phyloP scores from a whole-genome alignment of 2,329 filamentous ascomycete genomes.

The Fusarium newnesense region DNA sequence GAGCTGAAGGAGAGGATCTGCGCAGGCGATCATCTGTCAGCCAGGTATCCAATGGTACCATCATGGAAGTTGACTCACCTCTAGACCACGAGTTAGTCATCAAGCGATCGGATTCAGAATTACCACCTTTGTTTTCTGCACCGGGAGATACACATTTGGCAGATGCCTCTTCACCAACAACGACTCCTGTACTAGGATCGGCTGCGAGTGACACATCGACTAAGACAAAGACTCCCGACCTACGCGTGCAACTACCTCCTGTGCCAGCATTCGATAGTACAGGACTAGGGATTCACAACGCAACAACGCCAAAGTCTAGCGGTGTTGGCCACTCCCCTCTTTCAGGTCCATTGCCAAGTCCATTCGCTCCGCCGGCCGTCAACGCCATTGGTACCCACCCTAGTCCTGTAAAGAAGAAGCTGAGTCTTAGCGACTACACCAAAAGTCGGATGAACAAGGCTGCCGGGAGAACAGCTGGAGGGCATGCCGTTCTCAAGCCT shows the following conservation, averaged over 20 bases:
- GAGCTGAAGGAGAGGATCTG: slow-evolving; percentile 53
- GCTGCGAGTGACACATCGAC: slow-evolving; percentile 21
- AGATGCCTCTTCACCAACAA: slow-evolving; percentile 49
- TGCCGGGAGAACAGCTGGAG: slow-evolving; percentile 50
- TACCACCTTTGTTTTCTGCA: slow-evolving; percentile 39
- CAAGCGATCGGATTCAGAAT: slow-evolving; percentile 34
- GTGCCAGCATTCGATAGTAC: slow-evolving; percentile 61
- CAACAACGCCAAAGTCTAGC: slow-evolving; percentile 60
- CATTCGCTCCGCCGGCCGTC: slow-evolving; percentile 54
- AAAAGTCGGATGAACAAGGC: slow-evolving; percentile 68
- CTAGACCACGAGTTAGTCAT: slow-evolving; percentile 44
- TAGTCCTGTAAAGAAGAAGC: slow-evolving; percentile 73
- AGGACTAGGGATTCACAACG: slow-evolving; percentile 47
- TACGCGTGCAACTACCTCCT: slow-evolving; percentile 67
- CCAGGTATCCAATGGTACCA: slow-evolving; percentile 44
- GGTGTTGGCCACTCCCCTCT: slow-evolving; percentile 63
- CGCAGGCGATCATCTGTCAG: slow-evolving; percentile 42
- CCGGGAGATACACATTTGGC: slow-evolving; percentile 41
- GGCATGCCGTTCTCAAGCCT: slow-evolving; percentile 47
- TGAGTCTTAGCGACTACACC: slow-evolving; percentile 73
- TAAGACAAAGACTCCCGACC: slow-evolving; percentile 57
- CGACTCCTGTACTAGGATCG: slow-evolving; percentile 20
- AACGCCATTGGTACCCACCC: slow-evolving; percentile 60
- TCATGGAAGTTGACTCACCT: slow-evolving; percentile 56
- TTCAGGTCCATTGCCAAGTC: slow-evolving; percentile 53